A percentile compares a stretch with the other conserved stretches of the same genome.
phyloP scores from a whole-genome alignment of 805 yeast genomes.

The Candida mattraensis region DNA sequence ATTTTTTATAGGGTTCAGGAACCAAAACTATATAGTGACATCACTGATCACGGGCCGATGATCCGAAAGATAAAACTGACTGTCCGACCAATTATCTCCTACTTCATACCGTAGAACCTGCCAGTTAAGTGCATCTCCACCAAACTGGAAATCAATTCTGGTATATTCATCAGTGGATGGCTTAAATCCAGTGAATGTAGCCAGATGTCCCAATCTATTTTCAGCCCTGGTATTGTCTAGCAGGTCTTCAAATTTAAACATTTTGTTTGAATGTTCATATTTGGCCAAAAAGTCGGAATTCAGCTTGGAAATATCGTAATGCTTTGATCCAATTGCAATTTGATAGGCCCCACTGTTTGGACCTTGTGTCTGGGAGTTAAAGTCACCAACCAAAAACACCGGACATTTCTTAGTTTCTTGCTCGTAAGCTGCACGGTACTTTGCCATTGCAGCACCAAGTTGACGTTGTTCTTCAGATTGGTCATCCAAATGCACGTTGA shows the following conservation, averaged over 20 bases:
- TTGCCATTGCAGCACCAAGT: constrained; percentile 45
- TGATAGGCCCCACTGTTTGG: constrained; percentile 37
- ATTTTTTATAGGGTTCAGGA: not conserved
- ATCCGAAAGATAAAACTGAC: constrained; percentile 41
- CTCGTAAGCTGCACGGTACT: constrained; percentile 39
- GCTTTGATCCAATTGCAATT: constrained; percentile 27
- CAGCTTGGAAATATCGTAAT: constrained; percentile 7
- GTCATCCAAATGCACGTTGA: constrained; percentile 55
- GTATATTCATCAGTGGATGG: constrained; percentile 20
- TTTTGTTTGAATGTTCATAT: constrained; percentile 17
- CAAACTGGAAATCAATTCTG: constrained; percentile 43
- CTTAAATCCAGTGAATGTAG: constrained; percentile 43
- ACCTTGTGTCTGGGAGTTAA: constrained; percentile 50
- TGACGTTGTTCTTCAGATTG: constrained; percentile 45
- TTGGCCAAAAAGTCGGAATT: constrained; percentile 23
- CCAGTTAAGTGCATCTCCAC: constrained; percentile 26
- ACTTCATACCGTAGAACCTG: constrained; percentile 31
- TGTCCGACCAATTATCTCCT: constrained; percentile 38
- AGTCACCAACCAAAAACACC: constrained; percentile 54
- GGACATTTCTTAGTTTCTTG: constrained; percentile 33
- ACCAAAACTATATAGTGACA: constrained; percentile 10
- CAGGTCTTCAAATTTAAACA: constrained; percentile 32
- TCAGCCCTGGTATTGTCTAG: constrained; percentile 24
- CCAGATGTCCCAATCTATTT: constrained; percentile 34
- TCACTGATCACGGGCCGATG: constrained; percentile 47